Percentiles rank a stretch among this genome's conserved stretches.
These are phyloP conservation scores for Zygnema cylindricum DNA, from an alignment of 139 green algal species.

Conservation along the genomic window DNA sequence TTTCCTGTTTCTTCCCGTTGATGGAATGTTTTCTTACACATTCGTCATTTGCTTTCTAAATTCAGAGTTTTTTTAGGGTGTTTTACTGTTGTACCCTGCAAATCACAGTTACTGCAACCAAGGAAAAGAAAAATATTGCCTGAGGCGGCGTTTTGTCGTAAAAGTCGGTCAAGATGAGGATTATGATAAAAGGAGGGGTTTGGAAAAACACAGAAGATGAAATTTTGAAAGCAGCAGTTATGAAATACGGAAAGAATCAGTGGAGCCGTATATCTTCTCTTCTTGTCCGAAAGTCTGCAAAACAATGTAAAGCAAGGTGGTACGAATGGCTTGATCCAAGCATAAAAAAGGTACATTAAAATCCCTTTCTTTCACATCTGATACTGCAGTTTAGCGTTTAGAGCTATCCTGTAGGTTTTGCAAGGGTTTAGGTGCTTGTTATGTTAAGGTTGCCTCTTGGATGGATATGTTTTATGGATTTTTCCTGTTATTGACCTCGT, in stretches of 20 bases:
- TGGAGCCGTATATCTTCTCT: constrained; percentile 82
- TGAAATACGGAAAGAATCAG: constrained; percentile 88
- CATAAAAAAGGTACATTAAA: constrained; percentile 88
- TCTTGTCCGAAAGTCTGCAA: constrained; percentile 95
- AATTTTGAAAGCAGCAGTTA: constrained; percentile 99
- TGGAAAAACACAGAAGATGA: constrained; percentile 99
- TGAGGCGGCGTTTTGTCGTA: background rate
- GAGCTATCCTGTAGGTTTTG: background rate
- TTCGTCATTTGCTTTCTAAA: too few relatives aligned
- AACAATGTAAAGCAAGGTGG: constrained; percentile 99
- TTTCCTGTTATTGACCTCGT: too few relatives aligned
- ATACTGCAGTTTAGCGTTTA: constrained; percentile 29
- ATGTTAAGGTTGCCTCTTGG: constrained; percentile 6
- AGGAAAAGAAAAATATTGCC: too few relatives aligned
- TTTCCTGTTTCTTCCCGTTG: too few relatives aligned
- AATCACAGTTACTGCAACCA: too few relatives aligned
- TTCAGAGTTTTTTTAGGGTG: too few relatives aligned
- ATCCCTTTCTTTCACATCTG: background rate
- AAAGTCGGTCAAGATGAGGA: constrained; percentile 75
- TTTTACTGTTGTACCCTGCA: too few relatives aligned
- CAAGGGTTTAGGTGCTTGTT: background rate
- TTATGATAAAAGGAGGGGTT: constrained; percentile 93
- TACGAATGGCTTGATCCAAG: constrained; percentile 97
- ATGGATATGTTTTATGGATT: constrained; percentile 10
- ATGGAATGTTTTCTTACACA: too few relatives aligned